Evolutionary conservation across 306 rosid species (phyloP).

Genomic region (Pyrus betulifolia): DNA sequence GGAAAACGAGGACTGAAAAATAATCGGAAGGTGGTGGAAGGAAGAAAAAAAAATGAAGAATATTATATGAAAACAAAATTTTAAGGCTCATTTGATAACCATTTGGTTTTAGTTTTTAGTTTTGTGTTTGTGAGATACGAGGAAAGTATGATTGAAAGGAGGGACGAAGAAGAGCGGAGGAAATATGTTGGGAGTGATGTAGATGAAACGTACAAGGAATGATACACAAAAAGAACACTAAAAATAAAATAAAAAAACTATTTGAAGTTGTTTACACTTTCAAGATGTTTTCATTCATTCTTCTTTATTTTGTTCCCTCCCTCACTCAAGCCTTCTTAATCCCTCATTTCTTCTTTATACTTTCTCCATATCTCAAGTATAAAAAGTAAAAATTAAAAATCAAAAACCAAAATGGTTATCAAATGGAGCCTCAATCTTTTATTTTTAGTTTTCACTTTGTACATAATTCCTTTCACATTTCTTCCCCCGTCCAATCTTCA

Average conservation of each 20-base stretch:
- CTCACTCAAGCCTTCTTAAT: background rate
- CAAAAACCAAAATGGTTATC: background rate
- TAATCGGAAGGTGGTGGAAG: background rate
- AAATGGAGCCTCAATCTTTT: background rate
- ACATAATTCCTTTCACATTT: background rate
- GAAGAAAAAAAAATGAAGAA: background rate
- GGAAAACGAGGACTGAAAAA: background rate
- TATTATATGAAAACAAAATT: background rate
- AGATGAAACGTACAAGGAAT: too few relatives aligned
- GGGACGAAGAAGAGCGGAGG: background rate
- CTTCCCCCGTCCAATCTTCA: background rate
- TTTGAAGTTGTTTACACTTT: too few relatives aligned
- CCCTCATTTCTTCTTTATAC: background rate
- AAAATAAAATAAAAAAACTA: too few relatives aligned
- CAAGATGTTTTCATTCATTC: background rate
- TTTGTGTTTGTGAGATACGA: background rate
- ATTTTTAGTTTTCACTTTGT: background rate
- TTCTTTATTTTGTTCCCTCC: background rate
- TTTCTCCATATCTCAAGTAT: background rate
- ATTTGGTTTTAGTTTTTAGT: background rate
- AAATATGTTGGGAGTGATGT: too few relatives aligned
- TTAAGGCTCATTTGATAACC: background rate
- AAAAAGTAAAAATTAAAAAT: too few relatives aligned
- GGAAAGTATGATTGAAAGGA: background rate
- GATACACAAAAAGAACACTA: background rate